Percentiles rank a stretch among this genome's conserved stretches.
Evolutionary conservation across 257 asterid species (phyloP).

Genomic region (Eustoma russellianum): DNA sequence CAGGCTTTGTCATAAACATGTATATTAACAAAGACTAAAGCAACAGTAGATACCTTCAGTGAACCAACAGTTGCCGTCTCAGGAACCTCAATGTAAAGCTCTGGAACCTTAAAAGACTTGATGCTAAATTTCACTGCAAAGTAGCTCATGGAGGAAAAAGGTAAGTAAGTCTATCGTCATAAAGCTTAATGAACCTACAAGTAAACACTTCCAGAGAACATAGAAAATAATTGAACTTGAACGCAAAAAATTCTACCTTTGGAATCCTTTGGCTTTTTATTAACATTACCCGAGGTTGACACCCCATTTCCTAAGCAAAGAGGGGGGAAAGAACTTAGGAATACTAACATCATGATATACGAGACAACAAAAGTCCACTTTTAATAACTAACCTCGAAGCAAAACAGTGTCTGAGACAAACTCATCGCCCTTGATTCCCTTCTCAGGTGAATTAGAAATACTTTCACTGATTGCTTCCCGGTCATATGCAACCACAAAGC

Average conservation of each 20-base stretch:
- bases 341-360: slow-evolving; percentile 3
- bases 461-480: slow-evolving; percentile 61
- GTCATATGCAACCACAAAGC: slow-evolving; percentile 38
- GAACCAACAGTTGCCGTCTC: slow-evolving; percentile 88
- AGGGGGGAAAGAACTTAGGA: slow-evolving; percentile 15
- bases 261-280: slow-evolving; percentile 37
- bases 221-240: background rate
- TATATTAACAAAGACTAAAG: background rate
- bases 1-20: too few relatives aligned
- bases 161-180: background rate
- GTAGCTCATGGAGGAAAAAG: slow-evolving; percentile 12
- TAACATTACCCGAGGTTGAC: slow-evolving; percentile 29
- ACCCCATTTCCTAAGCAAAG: slow-evolving; percentile 34
- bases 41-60: slow-evolving; percentile 57
- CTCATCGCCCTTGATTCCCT: slow-evolving; percentile 31
- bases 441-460: slow-evolving; percentile 46
- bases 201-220: background rate
- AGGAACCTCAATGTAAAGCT: slow-evolving; percentile 87
- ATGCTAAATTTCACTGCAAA: slow-evolving; percentile 78
- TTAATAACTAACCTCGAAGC: slow-evolving; percentile 26
- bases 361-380: slow-evolving; percentile 3
- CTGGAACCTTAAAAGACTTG: slow-evolving; percentile 92
- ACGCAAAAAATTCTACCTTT: slow-evolving; percentile 38
- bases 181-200: background rate
- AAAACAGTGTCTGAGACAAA: slow-evolving; percentile 17